Base-by-base conservation (phyloP, 2,329 filamentous ascomycete genomes). In the Chrysosporium queenslandicum region DNA sequence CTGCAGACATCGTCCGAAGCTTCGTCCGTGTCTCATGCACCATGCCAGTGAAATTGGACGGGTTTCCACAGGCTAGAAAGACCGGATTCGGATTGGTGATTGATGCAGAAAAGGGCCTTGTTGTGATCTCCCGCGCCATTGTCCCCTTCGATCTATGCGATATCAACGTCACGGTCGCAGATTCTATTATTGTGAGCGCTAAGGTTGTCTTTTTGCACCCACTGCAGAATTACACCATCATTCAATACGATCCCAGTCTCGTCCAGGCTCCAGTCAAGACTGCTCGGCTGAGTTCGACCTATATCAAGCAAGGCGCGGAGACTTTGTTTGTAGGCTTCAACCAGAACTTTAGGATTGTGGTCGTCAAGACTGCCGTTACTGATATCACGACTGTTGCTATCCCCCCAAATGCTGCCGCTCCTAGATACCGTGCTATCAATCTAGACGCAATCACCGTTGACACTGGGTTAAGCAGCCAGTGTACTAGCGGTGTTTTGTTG, bases 241-340 rank as follows among this genome's bases (percentile, higher is more conserved):
- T 98, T 61, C 85, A 94, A 71, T 98, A 98, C 66, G 91, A 98
- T 65, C 87, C 92, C 1, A 82, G 80, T 36, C 79, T 98, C 16
- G 94, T 97, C n/a, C 82, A 94, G 63, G 92, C 91, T 1, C 90
- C 92, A 0, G 90, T 98, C 11, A 81, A 90, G 73, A 91, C 86
- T 58, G 92, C 94, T 3, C 86, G 81, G 61, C 77, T 98, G 46
- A 88, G 88, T 63, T 82, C 77, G 4, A 81, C 87, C 52, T 82
- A 83, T 61, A 88, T 97, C 66, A 90, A 88, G 48, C 92, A 97
- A 72, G 92, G 92, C 32, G 87, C 90, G 46, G 85, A 91, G 53
- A 96, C 90, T 0, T 90, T 95, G 59, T 98, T 98, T 70, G 86
- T 98, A 57, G 94, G 92, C n/a, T 94, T 95, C 74, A 98, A 98